Evolutionary conservation across 169 alveolate species (phyloP), one percentile per base, ranked within the genome.

Genomic region (Plasmodium gaboni): DNA sequence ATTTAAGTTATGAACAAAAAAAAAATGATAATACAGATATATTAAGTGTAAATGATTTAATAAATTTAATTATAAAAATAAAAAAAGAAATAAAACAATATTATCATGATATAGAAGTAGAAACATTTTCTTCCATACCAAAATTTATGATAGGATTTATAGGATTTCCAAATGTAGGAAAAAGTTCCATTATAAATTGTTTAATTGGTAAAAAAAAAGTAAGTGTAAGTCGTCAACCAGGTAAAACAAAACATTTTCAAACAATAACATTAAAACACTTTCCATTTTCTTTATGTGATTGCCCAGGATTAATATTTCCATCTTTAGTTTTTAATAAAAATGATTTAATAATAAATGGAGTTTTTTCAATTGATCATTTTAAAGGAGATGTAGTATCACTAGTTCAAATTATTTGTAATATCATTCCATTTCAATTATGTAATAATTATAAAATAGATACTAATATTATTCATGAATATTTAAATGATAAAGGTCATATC

Each of bases 81-180:
- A 92, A 92, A 64, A 42, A 80, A 1, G 32, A 88, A 24, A 88
- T 83, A 55, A 53, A 42, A 51, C 48, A 61, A n/a, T 32, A 32
- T 10, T 80, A 76, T 73, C 74, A 74, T 38, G 91, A 76, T 13
- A 59, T 83, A 15, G 89, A 89, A 63, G 48, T 61, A 76, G 86
- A 28, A 70, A 80, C 69, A 19, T 68, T 59, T 60, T 22, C 53
- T 10, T 22, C 53, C n/a, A 67, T 63, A 8, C 94, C 94, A 15
- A 44, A 94, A 28, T 88, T 94, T 38, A 95, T 95, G 61, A 97
- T 98, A 17, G 99, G 99, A 15, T 96, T 97, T 94, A 98, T 98
- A 7, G 99, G 99, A n/a, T 98, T 96, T 92, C 99, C 99, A 13
- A 99, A 99, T 92, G 99, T 99, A n/a, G 99, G 99, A 32, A 99